Percentiles rank a stretch among this genome's conserved stretches.
Evolutionary conservation across 805 yeast genomes (phyloP).

Genomic region (Ogataea allantospora): DNA sequence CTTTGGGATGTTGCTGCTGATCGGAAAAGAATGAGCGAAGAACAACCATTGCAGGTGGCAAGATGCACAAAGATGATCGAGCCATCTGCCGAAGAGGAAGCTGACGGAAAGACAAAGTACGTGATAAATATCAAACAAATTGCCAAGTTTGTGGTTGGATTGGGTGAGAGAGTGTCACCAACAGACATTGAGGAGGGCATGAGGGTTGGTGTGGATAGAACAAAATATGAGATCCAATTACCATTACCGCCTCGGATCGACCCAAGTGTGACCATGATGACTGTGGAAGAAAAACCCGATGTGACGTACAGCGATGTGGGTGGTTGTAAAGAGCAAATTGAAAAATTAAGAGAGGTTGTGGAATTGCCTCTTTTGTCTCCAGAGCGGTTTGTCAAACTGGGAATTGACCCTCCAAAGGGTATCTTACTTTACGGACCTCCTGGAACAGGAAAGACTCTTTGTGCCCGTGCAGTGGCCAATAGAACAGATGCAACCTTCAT

Average conservation of each 20-base stretch:
- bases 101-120: slow-evolving; percentile 83
- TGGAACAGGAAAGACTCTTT: slow-evolving; percentile 96
- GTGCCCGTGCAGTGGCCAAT: slow-evolving; percentile 99
- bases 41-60: slow-evolving; percentile 97
- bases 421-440: slow-evolving; percentile 96
- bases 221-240: slow-evolving; percentile 92
- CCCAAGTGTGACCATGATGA: slow-evolving; percentile 99
- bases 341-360: slow-evolving; percentile 92
- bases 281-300: slow-evolving; percentile 99
- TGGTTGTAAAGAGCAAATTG: slow-evolving; percentile 98
- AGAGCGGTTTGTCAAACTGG: slow-evolving; percentile 93
- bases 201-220: slow-evolving; percentile 99
- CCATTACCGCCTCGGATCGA: slow-evolving; percentile 98
- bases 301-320: slow-evolving; percentile 98
- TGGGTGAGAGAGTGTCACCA: slow-evolving; percentile 96
- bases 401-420: slow-evolving; percentile 99
- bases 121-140: slow-evolving; percentile 97
- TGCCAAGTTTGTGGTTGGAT: slow-evolving; percentile 94
- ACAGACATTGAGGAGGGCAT: slow-evolving; percentile 99
- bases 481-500: slow-evolving; percentile 99
- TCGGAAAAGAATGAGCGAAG: slow-evolving; percentile 86
- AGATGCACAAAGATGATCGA: slow-evolving; percentile 96
- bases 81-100: slow-evolving; percentile 40
- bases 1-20: slow-evolving; percentile 98
- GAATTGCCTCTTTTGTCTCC: slow-evolving; percentile 93